Base-by-base conservation (phyloP, 352 stramenopile genomes). In the Globisporangium carolinianum region DNA sequence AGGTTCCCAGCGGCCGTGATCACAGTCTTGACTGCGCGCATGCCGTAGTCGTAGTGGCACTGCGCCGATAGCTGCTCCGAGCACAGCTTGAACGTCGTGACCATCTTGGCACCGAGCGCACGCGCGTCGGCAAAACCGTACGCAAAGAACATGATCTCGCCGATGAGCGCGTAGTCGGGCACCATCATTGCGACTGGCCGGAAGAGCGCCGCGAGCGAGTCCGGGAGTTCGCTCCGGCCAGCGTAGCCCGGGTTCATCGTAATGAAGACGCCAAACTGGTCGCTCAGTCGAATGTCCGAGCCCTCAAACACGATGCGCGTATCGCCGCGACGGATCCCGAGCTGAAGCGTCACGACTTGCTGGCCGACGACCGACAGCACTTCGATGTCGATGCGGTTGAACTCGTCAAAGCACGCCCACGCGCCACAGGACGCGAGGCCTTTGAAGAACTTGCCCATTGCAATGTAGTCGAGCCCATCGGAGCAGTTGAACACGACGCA, bases 401-500 rank as follows among this genome's bases (percentile, higher is more conserved):
- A 95, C 58, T 96, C 87, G 53, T 96, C 84, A 57, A 95, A 95
- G 56, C 86, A 95, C 1, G 86, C 85, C 83, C 94, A 98, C 0
- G 94, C 94, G 37, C 94, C 94, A 61, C 89, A 98, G 0, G 87
- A 95, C 18, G 93, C 94, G 9, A 98, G 68, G 0, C 94, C 94
- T 57, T 97, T 97, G 59, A 97, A 97, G 59, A 97, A 97, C 58
- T 98, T 98, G 10, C 86, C 91, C 91, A 98, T 98, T 7, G 91
- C 91, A 14, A 97, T 93, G 65, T 97, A 98, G 65, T 98, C 91
- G 6, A 98, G 69, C 51, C 91, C 90, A 60, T 97, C 91, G 0
- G 87, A 97, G 59, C 91, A 97, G 58, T 97, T 94, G 58, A 94
- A 98, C 38, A 98, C 94, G 42, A 98, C 93, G 64, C 94, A 98